Base-by-base conservation (phyloP, 1,284 basidiomycete species). In the Ceratobasidium sp. region DNA sequence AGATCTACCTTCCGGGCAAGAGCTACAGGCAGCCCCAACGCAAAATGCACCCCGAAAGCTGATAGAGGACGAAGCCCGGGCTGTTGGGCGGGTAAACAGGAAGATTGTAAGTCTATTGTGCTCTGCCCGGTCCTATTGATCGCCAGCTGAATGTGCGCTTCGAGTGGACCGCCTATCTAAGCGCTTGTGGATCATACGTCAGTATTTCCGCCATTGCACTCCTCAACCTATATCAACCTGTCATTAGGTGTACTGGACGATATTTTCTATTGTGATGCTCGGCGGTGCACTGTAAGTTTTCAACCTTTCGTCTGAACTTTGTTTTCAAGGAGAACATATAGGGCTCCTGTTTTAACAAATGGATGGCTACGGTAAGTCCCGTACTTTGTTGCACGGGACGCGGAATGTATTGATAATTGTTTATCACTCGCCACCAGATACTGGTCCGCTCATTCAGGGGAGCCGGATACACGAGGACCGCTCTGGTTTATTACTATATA, bases 1-100 rank as follows among this genome's bases (percentile, higher is more conserved):
- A 8, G 8, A 8, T 8, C 38, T 38, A 38, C 38, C 38, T 38
- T 38, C 38, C 8, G 38, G 38, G 4, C 38, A 38, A 38, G 38
- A 8, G 38, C 38, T 38, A 38, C 38, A 38, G 38, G 38, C 38
- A 3, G 38, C 38, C 38, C 8, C 38, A 38, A 38, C 8, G 8
- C 38, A 90, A 79, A 83, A 83, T 78, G 83, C 89, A 0, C 93
- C 94, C 0, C 87, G 95, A 67, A 97, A 96, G 84, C 88, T 98
- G 27, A 88, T 98, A 44, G 96, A 97, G 83, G 96, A 98, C 82
- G 96, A 98, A 84, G 91, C 91, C 80, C 89, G 95, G 7, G 96
- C 95, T 0, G 91, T 95, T 33, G 96, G 96, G 0, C 89, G 92
- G 55, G 95, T 98, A 77, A 86, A 90, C 64, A 87, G 87, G 79